Base-by-base conservation (phyloP, 352 stramenopile species). In the Phytophthora uliginosa region DNA sequence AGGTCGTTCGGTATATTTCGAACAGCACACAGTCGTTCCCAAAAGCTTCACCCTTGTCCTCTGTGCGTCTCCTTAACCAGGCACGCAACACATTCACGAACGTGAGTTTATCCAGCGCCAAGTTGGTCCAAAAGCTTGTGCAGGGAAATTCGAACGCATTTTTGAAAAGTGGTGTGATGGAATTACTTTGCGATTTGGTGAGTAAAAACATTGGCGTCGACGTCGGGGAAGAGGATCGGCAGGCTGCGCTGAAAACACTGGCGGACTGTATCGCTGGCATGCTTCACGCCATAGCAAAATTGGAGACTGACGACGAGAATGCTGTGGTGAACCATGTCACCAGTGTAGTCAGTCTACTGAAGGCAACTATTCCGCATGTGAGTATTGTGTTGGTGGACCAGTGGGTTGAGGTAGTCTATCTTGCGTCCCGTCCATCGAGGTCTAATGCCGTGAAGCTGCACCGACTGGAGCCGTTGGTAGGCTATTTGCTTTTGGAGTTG, bases 341-440 rank as follows among this genome's bases (percentile, higher is more conserved):
- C 7, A 33, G 40, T 36, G 63, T 85, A 15, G n/a, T 88, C 13
- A 56, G 67, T 20, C 53, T 92, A 10, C 38, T 92, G 17, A 77
- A 84, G 56, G 69, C 65, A 38, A 67, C 87, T 40, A 56, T 94
- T 26, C 77, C 85, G 4, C 78, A 90, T 10, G 66, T 93, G 10
- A 94, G 77, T 63, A 76, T 91, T 8, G 73, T 86, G n/a, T 47
- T 91, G 18, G 75, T 88, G 12, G 73, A 87, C 8, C 75, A 83
- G 10, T 94, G 85, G 87, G 58, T 75, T 2, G 80, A 90, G 45
- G 71, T 93, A n/a, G 33, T 91, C 51, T 91, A 89, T 40, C 73
- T 89, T 24, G 69, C 78, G 4, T 73, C 76, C 36, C 70, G 81
- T 9, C 76, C 84, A 18, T 82, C 81, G 17, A 76, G 67, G 12